Percentiles rank a stretch among this genome's conserved stretches.
phyloP scores from a whole-genome alignment of 768 basidiomycete genomes.

The Cubamyces lactineus region DNA sequence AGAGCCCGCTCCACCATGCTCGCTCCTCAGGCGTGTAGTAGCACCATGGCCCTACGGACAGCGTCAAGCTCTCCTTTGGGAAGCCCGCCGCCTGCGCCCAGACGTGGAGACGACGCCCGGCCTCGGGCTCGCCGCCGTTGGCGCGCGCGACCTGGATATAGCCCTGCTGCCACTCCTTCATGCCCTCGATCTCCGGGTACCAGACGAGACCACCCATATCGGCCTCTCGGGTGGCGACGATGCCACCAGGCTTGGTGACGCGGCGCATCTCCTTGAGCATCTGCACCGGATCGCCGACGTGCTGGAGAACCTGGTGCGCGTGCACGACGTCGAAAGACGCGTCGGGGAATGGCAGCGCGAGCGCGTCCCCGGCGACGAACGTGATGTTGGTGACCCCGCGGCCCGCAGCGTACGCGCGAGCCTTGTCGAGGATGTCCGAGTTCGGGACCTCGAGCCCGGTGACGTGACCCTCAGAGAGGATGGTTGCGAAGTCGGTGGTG shows the following conservation, averaged over 20 bases:
- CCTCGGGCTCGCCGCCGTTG: constrained; percentile 44
- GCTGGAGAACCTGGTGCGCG: constrained; percentile 54
- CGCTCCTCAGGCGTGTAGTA: constrained; percentile 41
- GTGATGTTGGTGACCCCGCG: constrained; percentile 41
- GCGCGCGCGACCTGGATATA: constrained; percentile 38
- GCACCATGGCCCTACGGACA: constrained; percentile 41
- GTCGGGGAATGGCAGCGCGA: constrained; percentile 42
- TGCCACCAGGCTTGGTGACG: constrained; percentile 48
- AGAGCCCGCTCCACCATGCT: constrained; percentile 43
- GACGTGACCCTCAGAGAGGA: constrained; percentile 46
- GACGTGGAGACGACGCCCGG: constrained; percentile 41
- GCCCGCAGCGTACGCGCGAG: constrained; percentile 34
- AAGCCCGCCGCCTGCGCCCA: constrained; percentile 47
- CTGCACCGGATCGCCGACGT: constrained; percentile 44
- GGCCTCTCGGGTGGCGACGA: constrained; percentile 49
- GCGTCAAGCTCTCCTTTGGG: constrained; percentile 31
- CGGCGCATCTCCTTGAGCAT: constrained; percentile 51
- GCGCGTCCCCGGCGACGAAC: constrained; percentile 44
- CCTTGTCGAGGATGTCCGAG: constrained; percentile 40
- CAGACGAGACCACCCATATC: constrained; percentile 41
- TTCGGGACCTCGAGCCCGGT: constrained; percentile 45
- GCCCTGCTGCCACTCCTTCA: constrained; percentile 36
- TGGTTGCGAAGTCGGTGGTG: constrained; percentile 45
- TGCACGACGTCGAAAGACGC: constrained; percentile 52
- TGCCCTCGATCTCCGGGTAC: constrained; percentile 40